These are phyloP conservation scores for Fusarium sp. DNA, from an alignment of 2,329 filamentous ascomycete species.

Conservation along the genomic window DNA sequence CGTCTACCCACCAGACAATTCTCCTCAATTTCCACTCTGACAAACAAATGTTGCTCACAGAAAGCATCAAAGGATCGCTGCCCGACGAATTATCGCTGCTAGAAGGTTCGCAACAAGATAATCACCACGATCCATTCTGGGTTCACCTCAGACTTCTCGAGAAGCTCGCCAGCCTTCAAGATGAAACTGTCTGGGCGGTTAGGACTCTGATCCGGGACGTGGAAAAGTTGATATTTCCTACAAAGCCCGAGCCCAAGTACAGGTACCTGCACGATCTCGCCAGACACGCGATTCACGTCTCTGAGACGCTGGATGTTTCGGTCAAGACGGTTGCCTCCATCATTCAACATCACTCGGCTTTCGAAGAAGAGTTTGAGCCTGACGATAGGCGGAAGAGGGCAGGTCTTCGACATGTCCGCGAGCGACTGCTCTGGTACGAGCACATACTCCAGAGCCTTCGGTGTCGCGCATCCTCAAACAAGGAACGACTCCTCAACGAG, in stretches of 20 bases:
- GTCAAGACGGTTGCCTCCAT: slow-evolving; percentile 53
- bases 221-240: slow-evolving; percentile 47
- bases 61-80: not conserved
- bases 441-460: slow-evolving; percentile 55
- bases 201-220: slow-evolving; percentile 53
- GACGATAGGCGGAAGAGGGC: not conserved
- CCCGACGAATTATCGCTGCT: not conserved
- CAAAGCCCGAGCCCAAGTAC: slow-evolving; percentile 54
- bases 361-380: slow-evolving; percentile 19
- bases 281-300: slow-evolving; percentile 62
- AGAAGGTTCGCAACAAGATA: not conserved
- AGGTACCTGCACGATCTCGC: slow-evolving; percentile 58
- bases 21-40: slow-evolving; percentile 26
- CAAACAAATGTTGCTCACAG: slow-evolving; percentile 1
- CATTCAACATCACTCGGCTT: slow-evolving; percentile 48
- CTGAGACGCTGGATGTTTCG: slow-evolving; percentile 59
- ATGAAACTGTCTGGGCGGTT: slow-evolving; percentile 57
- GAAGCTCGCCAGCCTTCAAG: not conserved
- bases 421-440: slow-evolving; percentile 53
- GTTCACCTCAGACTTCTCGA: slow-evolving; percentile 22
- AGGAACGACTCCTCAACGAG: slow-evolving; percentile 67
- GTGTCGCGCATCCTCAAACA: slow-evolving; percentile 57
- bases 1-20: slow-evolving; percentile 22
- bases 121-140: slow-evolving; percentile 34
- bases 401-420: slow-evolving; percentile 44